These are phyloP conservation scores for Phoma sp. DNA, from an alignment of 2,329 filamentous ascomycete species.

Conservation along the genomic window DNA sequence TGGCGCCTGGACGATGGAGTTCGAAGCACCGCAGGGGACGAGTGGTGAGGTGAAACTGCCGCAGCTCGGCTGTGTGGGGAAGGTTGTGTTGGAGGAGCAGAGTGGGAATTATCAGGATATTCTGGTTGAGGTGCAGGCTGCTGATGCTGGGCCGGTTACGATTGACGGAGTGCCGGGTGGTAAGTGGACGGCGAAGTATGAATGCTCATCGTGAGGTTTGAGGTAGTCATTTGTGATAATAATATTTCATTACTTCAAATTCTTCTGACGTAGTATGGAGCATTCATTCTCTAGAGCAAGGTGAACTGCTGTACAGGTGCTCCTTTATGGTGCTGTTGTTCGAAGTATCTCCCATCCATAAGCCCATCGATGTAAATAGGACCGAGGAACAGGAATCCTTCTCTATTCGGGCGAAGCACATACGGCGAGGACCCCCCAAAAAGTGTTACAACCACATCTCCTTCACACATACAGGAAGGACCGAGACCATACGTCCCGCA, in stretches of 20 bases:
- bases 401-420: not conserved
- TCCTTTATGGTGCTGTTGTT: not conserved
- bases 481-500: not conserved
- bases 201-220: not conserved
- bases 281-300: not conserved
- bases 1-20: conserved; percentile 28
- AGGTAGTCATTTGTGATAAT: not conserved
- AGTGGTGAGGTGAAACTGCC: conserved; percentile 39
- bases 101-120: conserved; percentile 25
- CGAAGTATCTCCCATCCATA: not conserved
- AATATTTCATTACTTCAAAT: not conserved
- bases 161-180: conserved; percentile 30
- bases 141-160: conserved; percentile 15
- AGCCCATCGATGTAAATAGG: not conserved
- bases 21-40: conserved; percentile 41
- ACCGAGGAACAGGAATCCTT: not conserved
- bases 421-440: not conserved
- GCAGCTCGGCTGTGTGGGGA: conserved; percentile 25
- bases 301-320: not conserved
- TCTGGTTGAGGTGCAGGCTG: conserved; percentile 22
- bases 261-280: no score
- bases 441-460: not conserved
- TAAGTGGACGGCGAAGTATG: conserved; percentile 25
- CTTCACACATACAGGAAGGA: not conserved
- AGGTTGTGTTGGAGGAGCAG: conserved; percentile 25